phyloP scores from a whole-genome alignment of 345 rosid genomes.

The Bruguiera sexangula region DNA sequence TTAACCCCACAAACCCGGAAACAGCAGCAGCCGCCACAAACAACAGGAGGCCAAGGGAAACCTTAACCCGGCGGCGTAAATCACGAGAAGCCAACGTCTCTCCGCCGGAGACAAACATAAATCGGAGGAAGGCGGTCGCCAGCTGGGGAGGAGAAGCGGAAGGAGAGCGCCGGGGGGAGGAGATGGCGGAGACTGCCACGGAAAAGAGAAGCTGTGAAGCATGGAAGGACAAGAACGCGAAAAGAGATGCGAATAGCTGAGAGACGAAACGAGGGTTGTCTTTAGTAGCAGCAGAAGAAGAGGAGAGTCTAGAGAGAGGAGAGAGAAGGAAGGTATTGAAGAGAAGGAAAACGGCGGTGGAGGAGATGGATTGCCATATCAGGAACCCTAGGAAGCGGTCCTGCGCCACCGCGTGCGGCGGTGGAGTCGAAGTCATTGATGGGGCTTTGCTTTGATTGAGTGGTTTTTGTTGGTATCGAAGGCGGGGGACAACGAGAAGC shows the following conservation, averaged over 20 bases:
- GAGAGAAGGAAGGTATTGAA: conserved; percentile 36
- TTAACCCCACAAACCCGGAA: conserved; percentile 44
- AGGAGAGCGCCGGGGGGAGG: conserved; percentile 36
- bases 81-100: conserved; percentile 17
- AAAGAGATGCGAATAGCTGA: conserved; percentile 1
- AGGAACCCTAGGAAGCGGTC: conserved; percentile 57
- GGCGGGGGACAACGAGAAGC: background rate
- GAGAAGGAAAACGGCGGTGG: conserved; percentile 49
- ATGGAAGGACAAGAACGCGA: conserved; percentile 42
- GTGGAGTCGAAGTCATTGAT: background rate
- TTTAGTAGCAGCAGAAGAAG: background rate
- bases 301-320: conserved; percentile 9
- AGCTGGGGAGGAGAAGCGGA: conserved; percentile 43
- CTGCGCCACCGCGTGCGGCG: conserved; percentile 39
- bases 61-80: conserved; percentile 47
- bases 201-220: conserved; percentile 61
- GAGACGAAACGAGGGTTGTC: conserved; percentile 10
- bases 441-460: background rate
- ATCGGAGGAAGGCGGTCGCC: conserved; percentile 30
- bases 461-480: background rate
- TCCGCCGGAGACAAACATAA: conserved; percentile 22
- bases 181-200: conserved; percentile 40
- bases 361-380: conserved; percentile 64
- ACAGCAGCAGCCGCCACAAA: conserved; percentile 41
- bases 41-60: conserved; percentile 39